Base-by-base conservation (phyloP, 106 monocot species). In the Acorus calamus region DNA sequence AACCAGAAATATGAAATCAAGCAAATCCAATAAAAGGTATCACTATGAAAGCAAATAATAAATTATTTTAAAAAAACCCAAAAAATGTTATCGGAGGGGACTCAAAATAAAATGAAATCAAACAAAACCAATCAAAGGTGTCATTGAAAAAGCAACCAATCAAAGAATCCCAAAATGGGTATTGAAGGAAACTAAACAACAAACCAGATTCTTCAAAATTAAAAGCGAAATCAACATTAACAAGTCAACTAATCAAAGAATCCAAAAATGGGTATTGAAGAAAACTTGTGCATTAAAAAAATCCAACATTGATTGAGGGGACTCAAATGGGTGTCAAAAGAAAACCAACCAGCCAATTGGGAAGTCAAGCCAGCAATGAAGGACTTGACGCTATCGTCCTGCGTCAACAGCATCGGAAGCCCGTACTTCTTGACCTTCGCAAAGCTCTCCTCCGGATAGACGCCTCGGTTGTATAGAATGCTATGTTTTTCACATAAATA, bases 361-460 rank as follows among this genome's bases (percentile, higher is more conserved):
- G 87, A 71, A 53, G 91, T 96, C 52, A 96, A 69, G 71, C 67
- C 65, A 42, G 87, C 9, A 8, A 96, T 71, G 78, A 82, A 96
- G 46, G 91, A 84, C 46, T 87, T 96, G 42, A 96, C 84, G 6
- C 87, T 85, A 41, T 91, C 96, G 14, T 96, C 91, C 66, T 91
- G 87, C 7, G 89, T 84, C 46, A 96, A 75, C 57, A 96, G 87
- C 96, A 96, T 80, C 11, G 87, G 59, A 47, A 96, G 76, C 12
- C 96, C 96, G 52, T 96, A 96, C 61, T 96, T 96, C 85, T 91
- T 96, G 74, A 96, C 91, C 81, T 85, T 91, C 46, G 72, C 48
- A 60, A 96, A 96, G 61, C 84, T 91, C 49, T 96, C 96, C 63
- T 96, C 96, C 0, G 91, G 85, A 68, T 96, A 96, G 0, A 96